A percentile compares a stretch with the other conserved stretches of the same genome.
Evolutionary conservation across 306 rosid species (phyloP).

Genomic region (Dalbergia cochinchinensis): DNA sequence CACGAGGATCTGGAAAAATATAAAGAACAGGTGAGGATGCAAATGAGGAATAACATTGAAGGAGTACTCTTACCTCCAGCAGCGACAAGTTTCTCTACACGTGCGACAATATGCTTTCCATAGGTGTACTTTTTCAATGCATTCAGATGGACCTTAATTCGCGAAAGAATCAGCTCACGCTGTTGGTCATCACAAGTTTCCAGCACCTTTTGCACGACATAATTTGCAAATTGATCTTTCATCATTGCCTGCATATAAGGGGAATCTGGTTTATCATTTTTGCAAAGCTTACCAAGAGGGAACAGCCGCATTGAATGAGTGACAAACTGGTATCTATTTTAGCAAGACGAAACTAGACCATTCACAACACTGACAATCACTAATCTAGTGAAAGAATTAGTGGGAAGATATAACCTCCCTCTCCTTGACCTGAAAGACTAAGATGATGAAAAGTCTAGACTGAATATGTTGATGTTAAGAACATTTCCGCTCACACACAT

Average conservation of each 20-base stretch:
- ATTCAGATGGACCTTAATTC: slow-evolving; percentile 94
- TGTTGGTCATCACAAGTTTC: slow-evolving; percentile 98
- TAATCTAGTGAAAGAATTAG: background rate
- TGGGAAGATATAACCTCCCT: background rate
- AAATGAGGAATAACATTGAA: background rate
- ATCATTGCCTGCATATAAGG: slow-evolving; percentile 66
- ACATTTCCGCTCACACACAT: background rate
- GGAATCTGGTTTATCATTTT: background rate
- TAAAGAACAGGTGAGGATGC: too few relatives aligned
- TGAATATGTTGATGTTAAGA: background rate
- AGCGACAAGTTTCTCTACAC: slow-evolving; percentile 97
- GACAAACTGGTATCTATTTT: background rate
- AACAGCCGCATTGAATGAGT: background rate
- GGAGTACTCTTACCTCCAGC: slow-evolving; percentile 75
- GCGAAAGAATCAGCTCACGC: slow-evolving; percentile 89
- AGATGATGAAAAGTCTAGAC: background rate
- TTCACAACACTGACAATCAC: background rate
- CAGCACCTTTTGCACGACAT: slow-evolving; percentile 94
- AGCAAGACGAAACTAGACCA: background rate
- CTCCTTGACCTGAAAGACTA: background rate
- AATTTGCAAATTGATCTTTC: slow-evolving; percentile 97
- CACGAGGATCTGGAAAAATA: too few relatives aligned
- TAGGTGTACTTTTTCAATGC: slow-evolving; percentile 95
- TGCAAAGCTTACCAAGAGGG: background rate
- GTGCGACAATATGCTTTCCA: slow-evolving; percentile 93